Evolutionary conservation across 1,284 basidiomycete genomes (phyloP).

Genomic region (Golubevia pallescens): DNA sequence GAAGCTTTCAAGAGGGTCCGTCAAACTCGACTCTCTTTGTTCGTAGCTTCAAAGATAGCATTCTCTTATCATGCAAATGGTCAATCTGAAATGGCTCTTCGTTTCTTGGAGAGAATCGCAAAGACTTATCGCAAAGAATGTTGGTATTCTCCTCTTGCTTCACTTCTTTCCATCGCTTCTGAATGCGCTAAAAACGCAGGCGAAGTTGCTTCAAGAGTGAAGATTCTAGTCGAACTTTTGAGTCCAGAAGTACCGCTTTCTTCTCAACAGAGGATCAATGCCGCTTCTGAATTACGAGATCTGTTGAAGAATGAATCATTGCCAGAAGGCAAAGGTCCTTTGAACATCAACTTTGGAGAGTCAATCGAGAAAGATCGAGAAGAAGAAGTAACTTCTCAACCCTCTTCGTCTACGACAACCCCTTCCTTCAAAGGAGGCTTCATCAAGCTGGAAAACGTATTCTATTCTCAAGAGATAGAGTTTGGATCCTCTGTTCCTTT

Average conservation of each 20-base stretch:
- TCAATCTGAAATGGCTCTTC: slow-evolving; percentile 32
- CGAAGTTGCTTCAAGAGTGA: slow-evolving; percentile 14
- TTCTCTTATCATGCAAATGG: slow-evolving; percentile 24
- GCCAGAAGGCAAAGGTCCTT: slow-evolving; percentile 2
- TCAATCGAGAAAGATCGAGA: slow-evolving; percentile 4
- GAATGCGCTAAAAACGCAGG: slow-evolving; percentile 15
- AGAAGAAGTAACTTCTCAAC: slow-evolving; percentile 7
- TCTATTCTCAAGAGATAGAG: not conserved
- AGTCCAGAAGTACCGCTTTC: slow-evolving; percentile 5
- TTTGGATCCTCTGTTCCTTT: not conserved
- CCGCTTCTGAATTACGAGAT: not conserved
- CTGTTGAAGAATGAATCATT: not conserved
- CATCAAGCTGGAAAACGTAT: not conserved
- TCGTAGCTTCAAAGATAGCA: slow-evolving; percentile 39
- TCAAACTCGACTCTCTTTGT: slow-evolving; percentile 20
- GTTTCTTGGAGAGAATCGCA: slow-evolving; percentile 45
- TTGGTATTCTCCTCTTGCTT: slow-evolving; percentile 11
- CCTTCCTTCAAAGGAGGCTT: not conserved
- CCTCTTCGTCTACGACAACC: not conserved
- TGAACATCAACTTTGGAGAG: slow-evolving; percentile 1
- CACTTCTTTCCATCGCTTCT: slow-evolving; percentile 19
- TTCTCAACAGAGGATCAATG: not conserved
- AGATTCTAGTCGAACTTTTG: slow-evolving; percentile 14
- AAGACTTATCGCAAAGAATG: slow-evolving; percentile 29
- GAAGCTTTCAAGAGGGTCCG: slow-evolving; percentile 28